Conservation (phyloP, 2,329 filamentous ascomycete genomes). For the Microcera coccophila region DNA sequence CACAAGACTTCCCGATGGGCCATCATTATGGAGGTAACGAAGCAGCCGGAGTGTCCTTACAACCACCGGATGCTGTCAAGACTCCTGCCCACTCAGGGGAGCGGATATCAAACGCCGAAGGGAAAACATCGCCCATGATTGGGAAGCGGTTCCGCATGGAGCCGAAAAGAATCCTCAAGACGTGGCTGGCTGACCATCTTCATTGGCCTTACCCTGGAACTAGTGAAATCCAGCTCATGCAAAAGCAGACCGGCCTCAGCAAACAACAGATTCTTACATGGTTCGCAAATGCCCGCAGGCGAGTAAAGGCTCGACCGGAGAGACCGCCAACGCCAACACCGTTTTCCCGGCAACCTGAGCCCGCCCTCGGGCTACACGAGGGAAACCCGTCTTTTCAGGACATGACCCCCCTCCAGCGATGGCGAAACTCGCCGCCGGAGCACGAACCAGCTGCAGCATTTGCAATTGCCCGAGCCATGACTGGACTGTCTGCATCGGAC, state of each 20-base stretch:
- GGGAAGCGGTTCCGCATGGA: conserved; percentile 20
- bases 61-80: no score
- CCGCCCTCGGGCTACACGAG: no score
- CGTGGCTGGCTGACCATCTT: conserved; percentile 15
- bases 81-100: no score
- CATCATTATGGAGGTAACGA: no score
- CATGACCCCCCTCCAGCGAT: conserved; percentile 22
- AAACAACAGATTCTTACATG: conserved; percentile 78
- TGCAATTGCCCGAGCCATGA: conserved; percentile 22
- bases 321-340: conserved; percentile 54
- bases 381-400: conserved; percentile 26
- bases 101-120: no score
- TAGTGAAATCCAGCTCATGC: conserved; percentile 70
- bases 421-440: conserved; percentile 24
- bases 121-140: conserved; percentile 11
- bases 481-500: neutral
- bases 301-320: conserved; percentile 65
- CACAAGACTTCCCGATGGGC: no score
- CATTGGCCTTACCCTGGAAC: conserved; percentile 81
- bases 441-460: conserved; percentile 23
- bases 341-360: conserved; percentile 45
- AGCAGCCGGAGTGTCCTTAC: no score
- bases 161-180: conserved; percentile 14
- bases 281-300: conserved; percentile 77
- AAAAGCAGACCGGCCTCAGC: conserved; percentile 68